Conservation (phyloP, 441 rosid genomes). For the Flueggea neowawraea region DNA sequence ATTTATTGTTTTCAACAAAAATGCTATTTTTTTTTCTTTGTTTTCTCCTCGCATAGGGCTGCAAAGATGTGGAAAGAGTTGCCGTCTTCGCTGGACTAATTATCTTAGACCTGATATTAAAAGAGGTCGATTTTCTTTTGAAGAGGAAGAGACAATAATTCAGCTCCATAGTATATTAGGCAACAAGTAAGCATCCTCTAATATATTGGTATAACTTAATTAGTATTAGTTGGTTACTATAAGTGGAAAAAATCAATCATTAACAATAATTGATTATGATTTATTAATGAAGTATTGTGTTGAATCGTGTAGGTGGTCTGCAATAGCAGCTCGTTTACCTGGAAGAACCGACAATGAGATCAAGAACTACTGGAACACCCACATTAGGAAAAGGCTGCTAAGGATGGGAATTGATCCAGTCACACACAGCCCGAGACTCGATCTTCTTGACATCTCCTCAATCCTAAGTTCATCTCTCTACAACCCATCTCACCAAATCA, state of each 20-base stretch:
- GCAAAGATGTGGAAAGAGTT: constrained; percentile 53
- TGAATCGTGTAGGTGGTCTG: constrained; percentile 63
- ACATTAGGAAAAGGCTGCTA: constrained; percentile 73
- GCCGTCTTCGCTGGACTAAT: constrained; percentile 56
- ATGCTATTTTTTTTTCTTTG: background rate
- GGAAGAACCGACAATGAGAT: constrained; percentile 97
- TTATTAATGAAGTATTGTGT: too few relatives aligned
- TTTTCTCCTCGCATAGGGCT: constrained; percentile 28
- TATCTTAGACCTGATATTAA: constrained; percentile 50
- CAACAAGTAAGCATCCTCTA: constrained; percentile 34
- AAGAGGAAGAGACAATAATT: constrained; percentile 41
- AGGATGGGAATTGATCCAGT: constrained; percentile 94
- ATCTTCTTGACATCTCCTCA: constrained; percentile 77
- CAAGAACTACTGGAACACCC: constrained; percentile 95
- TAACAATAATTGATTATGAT: too few relatives aligned
- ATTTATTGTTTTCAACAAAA: background rate
- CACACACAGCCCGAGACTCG: constrained; percentile 79
- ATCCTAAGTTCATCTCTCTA: constrained; percentile 51
- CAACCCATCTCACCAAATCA: constrained; percentile 43
- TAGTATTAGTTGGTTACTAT: too few relatives aligned
- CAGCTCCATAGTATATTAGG: constrained; percentile 48
- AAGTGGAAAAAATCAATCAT: too few relatives aligned
- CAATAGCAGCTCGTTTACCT: constrained; percentile 83
- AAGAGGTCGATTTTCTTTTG: constrained; percentile 45
- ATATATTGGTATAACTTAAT: background rate